phyloP scores from a whole-genome alignment of 164 flowering plant genomes.

The Vitis vinifera region DNA sequence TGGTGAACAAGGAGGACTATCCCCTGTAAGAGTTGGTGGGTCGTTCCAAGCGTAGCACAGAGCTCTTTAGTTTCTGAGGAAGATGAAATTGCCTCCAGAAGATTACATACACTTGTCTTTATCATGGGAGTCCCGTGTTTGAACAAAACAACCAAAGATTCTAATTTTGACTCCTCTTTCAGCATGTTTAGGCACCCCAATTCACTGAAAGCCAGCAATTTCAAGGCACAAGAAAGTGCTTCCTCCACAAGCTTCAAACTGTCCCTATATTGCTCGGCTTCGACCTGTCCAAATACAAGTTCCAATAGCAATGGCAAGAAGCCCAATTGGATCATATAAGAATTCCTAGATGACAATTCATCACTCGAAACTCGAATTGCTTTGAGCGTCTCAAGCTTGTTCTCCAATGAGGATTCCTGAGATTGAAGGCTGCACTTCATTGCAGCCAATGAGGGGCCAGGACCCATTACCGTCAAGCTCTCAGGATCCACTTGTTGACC shows the following conservation, averaged over 20 bases:
- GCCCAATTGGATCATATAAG: conserved; percentile 41
- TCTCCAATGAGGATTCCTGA: conserved; percentile 17
- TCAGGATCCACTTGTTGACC: conserved; percentile 21
- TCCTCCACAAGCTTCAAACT: conserved; percentile 34
- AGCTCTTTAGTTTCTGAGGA: conserved; percentile 37
- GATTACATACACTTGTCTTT: conserved; percentile 42
- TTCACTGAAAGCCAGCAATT: conserved; percentile 34
- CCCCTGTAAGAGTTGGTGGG: conserved; percentile 16
- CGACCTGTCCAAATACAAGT: conserved; percentile 25
- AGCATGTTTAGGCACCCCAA: conserved; percentile 35
- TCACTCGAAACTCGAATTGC: conserved; percentile 26
- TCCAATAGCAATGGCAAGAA: conserved; percentile 42
- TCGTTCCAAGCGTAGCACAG: conserved; percentile 27
- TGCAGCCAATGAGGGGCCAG: conserved; percentile 26
- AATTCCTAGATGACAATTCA: conserved; percentile 28
- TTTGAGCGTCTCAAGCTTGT: conserved; percentile 35
- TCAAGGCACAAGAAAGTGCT: conserved; percentile 45
- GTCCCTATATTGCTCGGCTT: conserved; percentile 7
- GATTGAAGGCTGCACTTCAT: conserved; percentile 41
- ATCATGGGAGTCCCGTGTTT: conserved; percentile 32
- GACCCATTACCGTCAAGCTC: conserved; percentile 10
- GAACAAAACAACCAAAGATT: conserved; percentile 34
- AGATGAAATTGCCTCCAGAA: conserved; percentile 43
- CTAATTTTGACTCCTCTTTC: conserved; percentile 28
- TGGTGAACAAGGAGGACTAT: conserved; percentile 26